Percentiles rank a stretch among this genome's conserved stretches.
Conservation (phyloP, 2,329 filamentous ascomycete genomes). For the Penicillium hordei region DNA sequence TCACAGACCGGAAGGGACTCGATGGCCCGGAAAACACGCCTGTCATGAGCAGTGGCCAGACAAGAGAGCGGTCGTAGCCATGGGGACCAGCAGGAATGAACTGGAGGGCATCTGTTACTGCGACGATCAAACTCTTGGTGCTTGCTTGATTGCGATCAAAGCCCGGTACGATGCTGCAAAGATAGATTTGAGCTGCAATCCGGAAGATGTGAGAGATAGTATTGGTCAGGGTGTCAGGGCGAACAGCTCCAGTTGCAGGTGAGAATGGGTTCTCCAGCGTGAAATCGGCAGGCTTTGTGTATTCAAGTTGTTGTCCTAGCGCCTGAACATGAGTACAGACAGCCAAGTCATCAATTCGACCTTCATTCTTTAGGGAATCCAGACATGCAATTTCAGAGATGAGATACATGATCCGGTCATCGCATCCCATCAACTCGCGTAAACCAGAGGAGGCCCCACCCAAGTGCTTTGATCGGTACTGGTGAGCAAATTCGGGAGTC, state of each 20-base stretch:
- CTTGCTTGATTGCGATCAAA: slow-evolving; percentile 74
- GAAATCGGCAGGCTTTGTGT: slow-evolving; percentile 69
- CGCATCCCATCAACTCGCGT: slow-evolving; percentile 93
- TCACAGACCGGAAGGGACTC: slow-evolving; percentile 74
- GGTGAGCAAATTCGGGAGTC: slow-evolving; percentile 84
- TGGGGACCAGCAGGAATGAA: slow-evolving; percentile 73
- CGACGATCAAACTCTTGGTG: slow-evolving; percentile 73
- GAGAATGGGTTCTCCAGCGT: slow-evolving; percentile 60
- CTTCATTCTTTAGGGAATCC: slow-evolving; percentile 78
- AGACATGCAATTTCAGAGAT: slow-evolving; percentile 97
- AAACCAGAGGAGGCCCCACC: slow-evolving; percentile 66
- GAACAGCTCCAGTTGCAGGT: slow-evolving; percentile 65
- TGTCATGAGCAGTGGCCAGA: slow-evolving; percentile 89
- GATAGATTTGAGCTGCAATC: slow-evolving; percentile 87
- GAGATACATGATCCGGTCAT: slow-evolving; percentile 95
- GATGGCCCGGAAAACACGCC: slow-evolving; percentile 73
- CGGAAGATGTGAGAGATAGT: slow-evolving; percentile 93
- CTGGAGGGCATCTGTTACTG: slow-evolving; percentile 72
- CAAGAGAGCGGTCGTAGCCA: slow-evolving; percentile 85
- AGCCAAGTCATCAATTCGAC: slow-evolving; percentile 75
- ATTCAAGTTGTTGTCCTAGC: slow-evolving; percentile 84
- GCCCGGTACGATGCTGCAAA: slow-evolving; percentile 89
- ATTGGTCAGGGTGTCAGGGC: slow-evolving; percentile 76
- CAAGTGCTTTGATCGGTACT: slow-evolving; percentile 93
- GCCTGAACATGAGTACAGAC: slow-evolving; percentile 81